Percentiles rank a stretch among this genome's conserved stretches.
Conservation (phyloP, 345 rosid genomes). For the Cardamine chenopodiifolia region DNA sequence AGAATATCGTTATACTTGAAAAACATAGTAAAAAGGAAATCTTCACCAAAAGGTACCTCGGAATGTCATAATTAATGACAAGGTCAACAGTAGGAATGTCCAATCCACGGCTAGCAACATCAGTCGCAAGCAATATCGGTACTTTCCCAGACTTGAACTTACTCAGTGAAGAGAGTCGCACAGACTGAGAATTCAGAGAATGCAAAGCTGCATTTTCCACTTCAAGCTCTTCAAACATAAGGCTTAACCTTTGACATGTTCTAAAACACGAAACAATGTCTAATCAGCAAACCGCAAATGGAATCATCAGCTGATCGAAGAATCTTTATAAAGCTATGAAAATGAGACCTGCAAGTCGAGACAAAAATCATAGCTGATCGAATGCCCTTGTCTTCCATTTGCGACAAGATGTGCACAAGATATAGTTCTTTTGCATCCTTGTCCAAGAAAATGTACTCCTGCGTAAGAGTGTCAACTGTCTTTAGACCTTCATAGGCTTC, state of each 20-base stretch:
- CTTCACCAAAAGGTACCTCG: constrained; percentile 54
- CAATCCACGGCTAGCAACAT: constrained; percentile 96
- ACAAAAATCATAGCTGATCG: constrained; percentile 91
- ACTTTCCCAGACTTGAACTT: constrained; percentile 84
- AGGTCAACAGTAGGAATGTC: constrained; percentile 98
- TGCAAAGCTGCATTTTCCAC: constrained; percentile 72
- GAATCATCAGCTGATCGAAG: not conserved
- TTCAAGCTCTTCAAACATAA: constrained; percentile 86
- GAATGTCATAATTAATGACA: constrained; percentile 89
- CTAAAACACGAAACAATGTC: constrained; percentile 42
- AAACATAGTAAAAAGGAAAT: not conserved
- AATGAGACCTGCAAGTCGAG: constrained; percentile 86
- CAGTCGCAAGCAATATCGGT: constrained; percentile 80
- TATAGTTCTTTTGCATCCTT: constrained; percentile 85
- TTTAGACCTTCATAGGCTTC: constrained; percentile 93
- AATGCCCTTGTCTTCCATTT: constrained; percentile 81
- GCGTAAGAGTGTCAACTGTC: constrained; percentile 87
- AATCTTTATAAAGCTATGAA: constrained; percentile 1
- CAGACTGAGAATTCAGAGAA: constrained; percentile 78
- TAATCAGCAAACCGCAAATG: constrained; percentile 22
- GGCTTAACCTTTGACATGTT: constrained; percentile 75
- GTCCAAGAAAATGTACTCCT: constrained; percentile 71
- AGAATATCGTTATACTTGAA: not conserved
- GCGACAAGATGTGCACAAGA: constrained; percentile 72
- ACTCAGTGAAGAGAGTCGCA: constrained; percentile 77